These are phyloP conservation scores for Phytophthora citricola DNA, from an alignment of 352 stramenopile genomes.

Conservation along the genomic window DNA sequence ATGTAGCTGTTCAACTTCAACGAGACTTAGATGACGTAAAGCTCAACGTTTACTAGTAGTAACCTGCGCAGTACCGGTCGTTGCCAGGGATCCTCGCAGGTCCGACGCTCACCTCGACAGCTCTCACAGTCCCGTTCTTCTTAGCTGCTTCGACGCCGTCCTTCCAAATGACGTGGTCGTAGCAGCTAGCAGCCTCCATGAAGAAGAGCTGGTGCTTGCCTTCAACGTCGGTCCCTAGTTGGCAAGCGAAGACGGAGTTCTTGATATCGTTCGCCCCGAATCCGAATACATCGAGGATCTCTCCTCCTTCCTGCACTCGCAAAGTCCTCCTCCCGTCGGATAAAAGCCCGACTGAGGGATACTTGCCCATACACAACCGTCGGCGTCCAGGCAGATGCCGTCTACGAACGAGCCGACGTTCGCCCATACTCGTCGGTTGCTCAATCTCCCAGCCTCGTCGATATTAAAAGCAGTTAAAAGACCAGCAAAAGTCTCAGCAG, in stretches of 20 bases:
- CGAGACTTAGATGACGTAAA: conserved; percentile 12
- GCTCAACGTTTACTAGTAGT: conserved; percentile 41
- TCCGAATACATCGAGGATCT: conserved; percentile 51
- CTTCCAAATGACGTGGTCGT: conserved; percentile 51
- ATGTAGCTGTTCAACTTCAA: conserved; percentile 13
- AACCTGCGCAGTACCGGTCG: conserved; percentile 58
- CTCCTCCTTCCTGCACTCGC: conserved; percentile 56
- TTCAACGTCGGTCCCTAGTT: conserved; percentile 50
- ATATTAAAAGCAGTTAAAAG: conserved; percentile 67
- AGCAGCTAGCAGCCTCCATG: conserved; percentile 43
- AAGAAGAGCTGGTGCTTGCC: conserved; percentile 65
- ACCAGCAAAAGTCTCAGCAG: conserved; percentile 58
- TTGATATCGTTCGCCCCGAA: conserved; percentile 63
- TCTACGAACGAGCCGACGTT: conserved; percentile 50
- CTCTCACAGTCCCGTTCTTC: conserved; percentile 50
- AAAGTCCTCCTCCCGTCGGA: conserved; percentile 50
- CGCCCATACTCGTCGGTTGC: conserved; percentile 62
- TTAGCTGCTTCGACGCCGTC: conserved; percentile 31
- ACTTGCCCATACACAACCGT: conserved; percentile 66
- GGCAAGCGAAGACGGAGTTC: conserved; percentile 58
- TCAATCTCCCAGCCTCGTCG: conserved; percentile 44
- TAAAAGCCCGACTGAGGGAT: conserved; percentile 58
- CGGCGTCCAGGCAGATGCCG: conserved; percentile 69
- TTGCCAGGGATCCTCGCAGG: conserved; percentile 43
- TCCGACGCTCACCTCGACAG: conserved; percentile 54